Evolutionary conservation across 2,329 filamentous ascomycete species (phyloP), one percentile per base, ranked within the genome.

Genomic region (Whalleya microplaca): DNA sequence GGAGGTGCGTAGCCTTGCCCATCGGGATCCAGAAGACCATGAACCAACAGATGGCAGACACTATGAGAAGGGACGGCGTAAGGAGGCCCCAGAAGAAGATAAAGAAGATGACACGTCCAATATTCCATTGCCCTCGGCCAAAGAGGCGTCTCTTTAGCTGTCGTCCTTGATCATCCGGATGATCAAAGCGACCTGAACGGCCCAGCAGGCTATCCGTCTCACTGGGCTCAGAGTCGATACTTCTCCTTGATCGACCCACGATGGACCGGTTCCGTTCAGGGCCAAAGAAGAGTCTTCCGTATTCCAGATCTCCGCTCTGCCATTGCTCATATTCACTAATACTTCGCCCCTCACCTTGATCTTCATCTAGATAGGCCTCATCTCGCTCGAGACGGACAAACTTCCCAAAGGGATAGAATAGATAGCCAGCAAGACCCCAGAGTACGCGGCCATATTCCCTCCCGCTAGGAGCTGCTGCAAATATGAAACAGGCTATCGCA

Each of bases 321-420:
- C 95, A 99, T 75, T 96, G 92, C 73, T 99, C 95, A 71, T 99
- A 99, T 77, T 99, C 95, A 68, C 91, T 96, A 69, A 99, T 97
- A 76, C 93, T 98, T 69, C 95, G 87, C 19, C 95, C 95, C 75
- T 99, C 95, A 41, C 94, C 93, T 69, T 95, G 87, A 68, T 99
- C 95, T 76, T 99, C 95, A 58, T 97, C 90, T 46, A 92, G 81
- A 71, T 99, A 99, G 43, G 90, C 89, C 70, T 98, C 95, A 66
- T 99, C 95, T 72, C 94, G 91, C 71, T 96, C 89, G 40, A 99
- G 83, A 45, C 92, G 90, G 60, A 99, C 92, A 73, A 96, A 97
- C 69, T 96, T 96, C 64, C 95, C 95, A 72, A 99, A 99, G 0
- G 95, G 95, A 71, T 98, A 99, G 69, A 98, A 88, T 1, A 99